Percentiles rank a stretch among this genome's conserved stretches.
Evolutionary conservation across 176 grass and related monocot species (phyloP).

Genomic region (Carex myosuroides): DNA sequence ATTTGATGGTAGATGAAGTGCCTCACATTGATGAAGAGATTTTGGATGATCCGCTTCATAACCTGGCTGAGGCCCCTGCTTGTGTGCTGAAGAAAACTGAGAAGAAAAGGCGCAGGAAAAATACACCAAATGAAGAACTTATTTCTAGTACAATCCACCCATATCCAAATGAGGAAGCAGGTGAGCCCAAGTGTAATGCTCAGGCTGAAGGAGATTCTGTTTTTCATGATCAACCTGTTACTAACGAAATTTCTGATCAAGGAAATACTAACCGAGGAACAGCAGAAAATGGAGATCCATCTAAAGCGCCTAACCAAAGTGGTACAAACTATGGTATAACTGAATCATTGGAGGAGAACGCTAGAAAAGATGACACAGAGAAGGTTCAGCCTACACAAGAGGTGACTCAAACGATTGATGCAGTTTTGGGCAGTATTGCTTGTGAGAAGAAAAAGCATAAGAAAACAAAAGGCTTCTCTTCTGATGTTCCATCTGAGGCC

Average conservation of each 20-base stretch:
- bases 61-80: neutral
- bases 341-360: slow-evolving; percentile 5
- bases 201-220: neutral
- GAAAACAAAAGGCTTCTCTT: slow-evolving; percentile 34
- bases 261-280: slow-evolving; percentile 9
- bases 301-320: neutral
- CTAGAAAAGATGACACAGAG: neutral
- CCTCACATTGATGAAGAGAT: neutral
- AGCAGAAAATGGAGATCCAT: slow-evolving; percentile 17
- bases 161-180: slow-evolving; percentile 17
- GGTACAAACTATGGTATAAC: slow-evolving; percentile 13
- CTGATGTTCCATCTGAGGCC: slow-evolving; percentile 28
- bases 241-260: slow-evolving; percentile 14
- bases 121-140: slow-evolving; percentile 17
- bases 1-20: slow-evolving; percentile 4
- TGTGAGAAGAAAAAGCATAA: slow-evolving; percentile 18
- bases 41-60: slow-evolving; percentile 4
- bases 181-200: slow-evolving; percentile 14
- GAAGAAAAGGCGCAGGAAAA: neutral
- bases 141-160: neutral
- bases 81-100: neutral
- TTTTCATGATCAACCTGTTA: slow-evolving; percentile 19
- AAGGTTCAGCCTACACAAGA: neutral
- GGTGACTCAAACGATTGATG: neutral
- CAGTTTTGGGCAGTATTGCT: neutral